Percentiles rank a stretch among this genome's conserved stretches.
Conservation (phyloP, 2,329 filamentous ascomycete genomes). For the Stromatinia cepivora region DNA sequence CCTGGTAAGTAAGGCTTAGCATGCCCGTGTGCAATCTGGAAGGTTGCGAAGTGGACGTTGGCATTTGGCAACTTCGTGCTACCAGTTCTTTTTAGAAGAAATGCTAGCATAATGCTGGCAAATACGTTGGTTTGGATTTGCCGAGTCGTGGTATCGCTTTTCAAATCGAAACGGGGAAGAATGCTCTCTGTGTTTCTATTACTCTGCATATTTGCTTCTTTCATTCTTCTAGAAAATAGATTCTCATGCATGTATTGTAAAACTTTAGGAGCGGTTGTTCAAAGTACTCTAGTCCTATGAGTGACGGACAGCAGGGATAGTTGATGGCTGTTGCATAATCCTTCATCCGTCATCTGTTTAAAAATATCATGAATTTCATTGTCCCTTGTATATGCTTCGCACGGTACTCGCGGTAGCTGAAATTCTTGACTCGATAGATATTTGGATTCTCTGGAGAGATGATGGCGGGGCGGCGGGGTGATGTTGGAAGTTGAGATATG, state of each 20-base stretch:
- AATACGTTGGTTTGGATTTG: background rate
- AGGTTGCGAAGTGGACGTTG: background rate
- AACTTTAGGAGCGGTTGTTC: background rate
- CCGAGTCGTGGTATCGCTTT: background rate
- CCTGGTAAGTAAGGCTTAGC: constrained; percentile 17
- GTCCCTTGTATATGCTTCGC: background rate
- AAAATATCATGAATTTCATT: background rate
- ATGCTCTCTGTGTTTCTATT: background rate
- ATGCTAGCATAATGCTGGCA: background rate
- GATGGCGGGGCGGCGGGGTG: constrained; percentile 16
- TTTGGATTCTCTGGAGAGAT: constrained; percentile 1
- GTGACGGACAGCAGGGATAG: background rate
- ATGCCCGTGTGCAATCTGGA: background rate
- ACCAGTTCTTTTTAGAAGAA: background rate
- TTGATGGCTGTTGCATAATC: background rate
- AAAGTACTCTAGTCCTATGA: constrained; percentile 11
- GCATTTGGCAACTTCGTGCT: background rate
- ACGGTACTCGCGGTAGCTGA: constrained; percentile 4
- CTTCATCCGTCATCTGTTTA: background rate
- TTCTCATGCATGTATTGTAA: constrained; percentile 1
- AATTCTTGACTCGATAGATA: background rate
- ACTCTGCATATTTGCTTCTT: background rate
- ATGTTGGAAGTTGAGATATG: constrained; percentile 12
- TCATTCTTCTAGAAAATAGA: background rate
- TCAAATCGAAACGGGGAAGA: background rate